These are phyloP conservation scores for Alnus glutinosa DNA, from an alignment of 306 rosid species.

Conservation along the genomic window DNA sequence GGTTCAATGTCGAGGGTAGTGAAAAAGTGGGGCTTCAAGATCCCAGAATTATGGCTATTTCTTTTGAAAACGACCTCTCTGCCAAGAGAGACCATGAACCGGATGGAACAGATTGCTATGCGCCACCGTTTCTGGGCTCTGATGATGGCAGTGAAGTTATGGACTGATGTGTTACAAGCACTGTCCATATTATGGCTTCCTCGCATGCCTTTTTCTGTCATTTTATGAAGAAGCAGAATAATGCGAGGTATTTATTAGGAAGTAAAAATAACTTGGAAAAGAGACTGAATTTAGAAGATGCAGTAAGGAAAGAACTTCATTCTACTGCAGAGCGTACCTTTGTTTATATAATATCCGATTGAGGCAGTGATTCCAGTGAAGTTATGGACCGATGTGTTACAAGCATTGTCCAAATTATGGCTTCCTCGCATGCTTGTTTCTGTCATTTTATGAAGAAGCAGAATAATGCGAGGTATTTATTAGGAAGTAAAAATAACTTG, in stretches of 20 bases:
- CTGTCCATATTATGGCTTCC: slow-evolving; percentile 4
- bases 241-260: no score
- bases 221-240: background rate
- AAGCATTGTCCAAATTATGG: no score
- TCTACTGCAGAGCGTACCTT: background rate
- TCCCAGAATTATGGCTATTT: slow-evolving; percentile 23
- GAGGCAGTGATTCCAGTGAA: no score
- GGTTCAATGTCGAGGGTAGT: slow-evolving; percentile 37
- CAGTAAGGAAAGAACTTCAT: background rate
- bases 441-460: no score
- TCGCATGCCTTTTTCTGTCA: slow-evolving; percentile 25
- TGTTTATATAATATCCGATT: background rate
- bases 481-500: no score
- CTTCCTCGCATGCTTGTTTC: no score
- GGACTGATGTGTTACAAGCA: slow-evolving; percentile 21
- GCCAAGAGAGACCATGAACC: slow-evolving; percentile 56
- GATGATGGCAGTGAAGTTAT: slow-evolving; percentile 30
- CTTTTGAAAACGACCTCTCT: slow-evolving; percentile 36
- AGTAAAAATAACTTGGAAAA: no score
- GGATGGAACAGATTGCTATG: slow-evolving; percentile 54
- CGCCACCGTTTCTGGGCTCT: slow-evolving; percentile 58
- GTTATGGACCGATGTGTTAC: no score
- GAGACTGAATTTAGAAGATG: slow-evolving; percentile 21
- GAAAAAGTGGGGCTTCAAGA: slow-evolving; percentile 28
- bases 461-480: no score